A percentile compares a stretch with the other conserved stretches of the same genome.
Conservation (phyloP, 1,284 basidiomycete genomes). For the Irpex lacteus region DNA sequence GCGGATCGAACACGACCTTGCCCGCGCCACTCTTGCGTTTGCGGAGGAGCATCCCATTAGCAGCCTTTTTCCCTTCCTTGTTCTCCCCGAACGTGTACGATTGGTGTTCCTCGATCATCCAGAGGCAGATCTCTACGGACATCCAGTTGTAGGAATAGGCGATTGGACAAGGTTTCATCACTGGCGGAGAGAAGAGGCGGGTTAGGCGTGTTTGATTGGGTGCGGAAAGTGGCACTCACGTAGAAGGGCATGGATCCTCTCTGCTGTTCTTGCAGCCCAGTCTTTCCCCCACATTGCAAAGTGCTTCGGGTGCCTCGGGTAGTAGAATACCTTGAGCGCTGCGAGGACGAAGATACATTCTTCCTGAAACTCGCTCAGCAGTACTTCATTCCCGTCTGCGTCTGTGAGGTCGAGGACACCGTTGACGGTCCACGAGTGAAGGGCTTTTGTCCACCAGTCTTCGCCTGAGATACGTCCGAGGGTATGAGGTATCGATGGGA, state of each 20-base stretch:
- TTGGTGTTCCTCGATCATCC: constrained; percentile 20
- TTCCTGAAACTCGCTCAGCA: constrained; percentile 15
- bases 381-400: neutral
- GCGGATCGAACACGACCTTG: neutral
- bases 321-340: constrained; percentile 23
- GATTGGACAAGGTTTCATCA: constrained; percentile 22
- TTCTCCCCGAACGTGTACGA: constrained; percentile 5
- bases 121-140: constrained; percentile 19
- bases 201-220: neutral
- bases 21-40: constrained; percentile 20
- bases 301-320: constrained; percentile 22
- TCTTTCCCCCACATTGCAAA: constrained; percentile 24
- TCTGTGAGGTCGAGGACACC: constrained; percentile 5
- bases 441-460: constrained; percentile 13
- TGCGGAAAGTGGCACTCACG: constrained; percentile 16
- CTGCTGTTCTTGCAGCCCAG: constrained; percentile 18
- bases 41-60: constrained; percentile 22
- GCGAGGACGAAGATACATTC: constrained; percentile 24
- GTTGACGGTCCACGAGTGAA: constrained; percentile 3
- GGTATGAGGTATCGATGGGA: constrained; percentile 14
- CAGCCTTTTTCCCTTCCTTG: constrained; percentile 8
- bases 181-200: constrained; percentile 11
- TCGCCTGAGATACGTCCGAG: constrained; percentile 11
- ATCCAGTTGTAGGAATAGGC: constrained; percentile 21
- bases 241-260: constrained; percentile 20